phyloP scores from a whole-genome alignment of 2,329 filamentous ascomycete species.

The Daldinia sp. region DNA sequence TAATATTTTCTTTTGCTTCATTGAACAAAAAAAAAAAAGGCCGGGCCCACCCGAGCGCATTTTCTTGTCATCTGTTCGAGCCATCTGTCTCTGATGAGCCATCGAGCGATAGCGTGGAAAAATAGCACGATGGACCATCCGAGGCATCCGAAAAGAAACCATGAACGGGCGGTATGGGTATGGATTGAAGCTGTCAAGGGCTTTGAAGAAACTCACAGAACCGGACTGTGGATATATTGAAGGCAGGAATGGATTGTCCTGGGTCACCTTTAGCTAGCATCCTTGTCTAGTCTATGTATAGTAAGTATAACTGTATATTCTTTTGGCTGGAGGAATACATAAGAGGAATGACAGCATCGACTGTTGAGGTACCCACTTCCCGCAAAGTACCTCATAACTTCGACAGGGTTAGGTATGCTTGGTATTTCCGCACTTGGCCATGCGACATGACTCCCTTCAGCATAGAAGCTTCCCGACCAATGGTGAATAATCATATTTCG shows the following conservation, averaged over 20 bases:
- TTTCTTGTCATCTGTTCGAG: conserved; percentile 27
- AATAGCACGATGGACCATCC: conserved; percentile 42
- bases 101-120: conserved; percentile 36
- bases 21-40: conserved; percentile 16
- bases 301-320: not conserved
- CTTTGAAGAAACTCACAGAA: conserved; percentile 29
- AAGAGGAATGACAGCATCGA: conserved; percentile 26
- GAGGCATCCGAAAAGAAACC: conserved; percentile 35
- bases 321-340: not conserved
- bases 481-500: conserved; percentile 18
- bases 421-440: conserved; percentile 14
- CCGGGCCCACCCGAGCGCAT: conserved; percentile 30
- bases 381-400: conserved; percentile 18
- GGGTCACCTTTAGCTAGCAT: conserved; percentile 1
- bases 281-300: conserved; percentile 14
- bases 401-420: conserved; percentile 8
- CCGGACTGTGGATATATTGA: conserved; percentile 8
- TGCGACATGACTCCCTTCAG: conserved; percentile 17
- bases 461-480: conserved; percentile 30
- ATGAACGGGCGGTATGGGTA: conserved; percentile 37
- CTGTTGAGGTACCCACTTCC: conserved; percentile 21
- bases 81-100: conserved; percentile 38
- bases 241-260: conserved; percentile 20
- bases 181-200: conserved; percentile 36
- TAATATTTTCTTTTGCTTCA: not conserved